Evolutionary conservation across 2,329 filamentous ascomycete species (phyloP).

Genomic region (Hirsutella thompsonii): DNA sequence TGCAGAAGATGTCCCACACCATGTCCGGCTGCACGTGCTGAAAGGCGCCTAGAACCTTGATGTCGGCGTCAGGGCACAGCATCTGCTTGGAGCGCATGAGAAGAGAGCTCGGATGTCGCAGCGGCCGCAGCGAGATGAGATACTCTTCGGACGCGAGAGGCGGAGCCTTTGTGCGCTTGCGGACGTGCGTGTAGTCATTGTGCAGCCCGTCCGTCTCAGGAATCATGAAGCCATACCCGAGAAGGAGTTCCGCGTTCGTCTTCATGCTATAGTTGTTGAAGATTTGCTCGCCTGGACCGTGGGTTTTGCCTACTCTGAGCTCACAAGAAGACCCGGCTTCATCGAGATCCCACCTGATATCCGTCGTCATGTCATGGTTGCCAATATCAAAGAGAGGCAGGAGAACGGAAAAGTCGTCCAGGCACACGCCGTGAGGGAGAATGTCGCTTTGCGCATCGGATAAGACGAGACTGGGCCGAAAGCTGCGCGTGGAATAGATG

Average conservation of each 20-base stretch:
- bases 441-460: constrained; percentile 14
- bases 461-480: constrained; percentile 46
- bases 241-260: constrained; percentile 57
- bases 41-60: constrained; percentile 24
- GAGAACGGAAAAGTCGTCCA: constrained; percentile 54
- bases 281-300: constrained; percentile 40
- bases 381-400: constrained; percentile 60
- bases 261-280: constrained; percentile 65
- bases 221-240: constrained; percentile 51
- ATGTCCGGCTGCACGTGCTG: constrained; percentile 39
- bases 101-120: constrained; percentile 32
- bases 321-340: constrained; percentile 24
- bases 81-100: constrained; percentile 28
- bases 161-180: constrained; percentile 23
- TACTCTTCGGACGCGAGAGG: constrained; percentile 25
- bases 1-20: constrained; percentile 33
- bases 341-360: constrained; percentile 44
- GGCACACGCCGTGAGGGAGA: constrained; percentile 17
- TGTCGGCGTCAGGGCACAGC: constrained; percentile 13
- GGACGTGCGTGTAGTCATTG: constrained; percentile 47
- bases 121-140: constrained; percentile 38
- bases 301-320: constrained; percentile 27
- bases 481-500: constrained; percentile 53
- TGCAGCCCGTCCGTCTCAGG: constrained; percentile 33
- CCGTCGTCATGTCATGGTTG: constrained; percentile 53